Evolutionary conservation across 345 rosid genomes (phyloP).

Genomic region (Pugionium dolabratum): DNA sequence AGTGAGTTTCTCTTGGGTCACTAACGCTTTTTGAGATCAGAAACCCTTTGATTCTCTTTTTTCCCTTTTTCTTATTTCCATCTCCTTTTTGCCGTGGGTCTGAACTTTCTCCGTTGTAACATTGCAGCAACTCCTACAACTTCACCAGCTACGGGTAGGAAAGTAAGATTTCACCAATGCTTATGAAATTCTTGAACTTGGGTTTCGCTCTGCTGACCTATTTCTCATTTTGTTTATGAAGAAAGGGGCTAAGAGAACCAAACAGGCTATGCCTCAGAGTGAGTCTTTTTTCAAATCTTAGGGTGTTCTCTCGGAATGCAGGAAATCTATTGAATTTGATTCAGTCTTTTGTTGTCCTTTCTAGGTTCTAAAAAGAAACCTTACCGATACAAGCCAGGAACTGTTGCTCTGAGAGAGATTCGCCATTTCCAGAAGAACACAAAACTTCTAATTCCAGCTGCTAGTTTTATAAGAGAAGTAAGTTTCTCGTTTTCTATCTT

Average conservation of each 20-base stretch:
- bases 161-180: conserved; percentile 19
- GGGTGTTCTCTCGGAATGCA: conserved; percentile 1
- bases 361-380: conserved; percentile 38
- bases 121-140: conserved; percentile 30
- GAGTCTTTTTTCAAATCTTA: conserved; percentile 14
- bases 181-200: conserved; percentile 1
- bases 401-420: conserved; percentile 74
- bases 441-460: conserved; percentile 60
- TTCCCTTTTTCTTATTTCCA: background rate
- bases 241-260: conserved; percentile 15
- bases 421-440: conserved; percentile 58
- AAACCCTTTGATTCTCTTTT: background rate
- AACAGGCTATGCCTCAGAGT: conserved; percentile 29
- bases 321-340: background rate
- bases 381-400: conserved; percentile 70
- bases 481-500: conserved; percentile 32
- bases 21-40: background rate
- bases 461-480: conserved; percentile 69
- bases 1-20: background rate
- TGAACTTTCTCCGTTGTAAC: conserved; percentile 6
- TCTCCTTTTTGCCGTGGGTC: background rate
- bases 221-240: conserved; percentile 5
- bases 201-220: background rate
- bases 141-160: conserved; percentile 21
- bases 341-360: background rate